Evolutionary conservation across 2,329 filamentous ascomycete genomes (phyloP).

Genomic region (Chrysoporthe austroafricana): DNA sequence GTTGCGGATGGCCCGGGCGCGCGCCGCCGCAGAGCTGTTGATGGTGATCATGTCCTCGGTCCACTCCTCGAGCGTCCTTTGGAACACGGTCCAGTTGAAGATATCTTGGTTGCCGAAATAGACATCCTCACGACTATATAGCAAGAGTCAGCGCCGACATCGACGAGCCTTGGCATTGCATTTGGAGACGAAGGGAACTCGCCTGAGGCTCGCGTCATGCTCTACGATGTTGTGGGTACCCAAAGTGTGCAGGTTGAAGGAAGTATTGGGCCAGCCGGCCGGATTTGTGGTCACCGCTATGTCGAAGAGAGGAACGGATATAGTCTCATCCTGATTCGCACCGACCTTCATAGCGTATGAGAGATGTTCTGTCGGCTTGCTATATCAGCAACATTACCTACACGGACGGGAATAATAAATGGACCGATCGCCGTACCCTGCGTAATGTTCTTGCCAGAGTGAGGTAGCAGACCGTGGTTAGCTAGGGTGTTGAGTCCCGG

Average conservation of each 20-base stretch:
- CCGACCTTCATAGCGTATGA: constrained; percentile 18
- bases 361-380: not conserved
- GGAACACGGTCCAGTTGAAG: constrained; percentile 56
- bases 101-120: constrained; percentile 54
- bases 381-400: not conserved
- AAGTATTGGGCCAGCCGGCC: constrained; percentile 8
- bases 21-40: constrained; percentile 14
- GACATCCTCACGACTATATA: constrained; percentile 49
- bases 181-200: constrained; percentile 9
- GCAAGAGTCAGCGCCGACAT: not conserved
- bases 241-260: constrained; percentile 36
- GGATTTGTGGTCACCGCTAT: constrained; percentile 19
- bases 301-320: constrained; percentile 17
- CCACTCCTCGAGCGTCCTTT: constrained; percentile 8
- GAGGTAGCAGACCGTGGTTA: constrained; percentile 25
- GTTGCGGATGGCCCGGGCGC: constrained; percentile 14
- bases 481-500: constrained; percentile 22
- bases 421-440: constrained; percentile 3
- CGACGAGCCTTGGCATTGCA: not conserved
- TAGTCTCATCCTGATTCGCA: constrained; percentile 18
- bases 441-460: constrained; percentile 22
- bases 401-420: not conserved
- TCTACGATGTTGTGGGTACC: constrained; percentile 52
- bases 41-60: constrained; percentile 14
- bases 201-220: constrained; percentile 52